Evolutionary conservation across 345 rosid genomes (phyloP).

Genomic region (Linum tenue): DNA sequence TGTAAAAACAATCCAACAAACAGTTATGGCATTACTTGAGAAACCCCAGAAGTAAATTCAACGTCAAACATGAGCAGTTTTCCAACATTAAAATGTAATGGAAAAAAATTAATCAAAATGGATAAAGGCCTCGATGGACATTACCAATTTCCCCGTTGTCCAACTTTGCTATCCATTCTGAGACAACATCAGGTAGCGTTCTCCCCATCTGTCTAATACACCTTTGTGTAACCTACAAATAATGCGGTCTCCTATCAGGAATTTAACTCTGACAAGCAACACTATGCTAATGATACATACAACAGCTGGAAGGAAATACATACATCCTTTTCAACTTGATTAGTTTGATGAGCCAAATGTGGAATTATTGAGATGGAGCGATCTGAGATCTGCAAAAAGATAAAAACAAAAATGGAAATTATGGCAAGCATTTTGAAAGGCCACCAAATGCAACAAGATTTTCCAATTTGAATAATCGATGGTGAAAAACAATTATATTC

Average conservation of each 20-base stretch:
- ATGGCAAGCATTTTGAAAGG: neutral
- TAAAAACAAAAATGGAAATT: neutral
- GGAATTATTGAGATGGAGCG: constrained; percentile 56
- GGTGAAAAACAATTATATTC: too few species aligned
- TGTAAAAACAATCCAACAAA: neutral
- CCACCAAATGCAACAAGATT: neutral
- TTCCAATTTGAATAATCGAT: neutral
- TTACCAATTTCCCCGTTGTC: constrained; percentile 67
- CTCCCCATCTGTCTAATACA: constrained; percentile 55
- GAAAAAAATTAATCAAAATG: neutral
- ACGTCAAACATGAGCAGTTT: constrained; percentile 2
- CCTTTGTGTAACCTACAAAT: constrained; percentile 61
- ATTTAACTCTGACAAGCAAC: neutral
- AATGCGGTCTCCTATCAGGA: constrained; percentile 5
- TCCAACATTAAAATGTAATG: neutral
- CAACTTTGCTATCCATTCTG: constrained; percentile 58
- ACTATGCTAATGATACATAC: neutral
- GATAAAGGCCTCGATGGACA: constrained; percentile 6
- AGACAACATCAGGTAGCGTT: constrained; percentile 53
- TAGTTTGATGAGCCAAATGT: constrained; percentile 55
- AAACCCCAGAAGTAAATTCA: neutral
- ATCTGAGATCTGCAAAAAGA: constrained; percentile 48
- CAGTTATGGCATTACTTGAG: neutral
- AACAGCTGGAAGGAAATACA: constrained; percentile 9
- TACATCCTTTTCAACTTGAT: constrained; percentile 83